Conservation (phyloP, 2,329 filamentous ascomycete genomes). For the Fusarium acutatum region DNA sequence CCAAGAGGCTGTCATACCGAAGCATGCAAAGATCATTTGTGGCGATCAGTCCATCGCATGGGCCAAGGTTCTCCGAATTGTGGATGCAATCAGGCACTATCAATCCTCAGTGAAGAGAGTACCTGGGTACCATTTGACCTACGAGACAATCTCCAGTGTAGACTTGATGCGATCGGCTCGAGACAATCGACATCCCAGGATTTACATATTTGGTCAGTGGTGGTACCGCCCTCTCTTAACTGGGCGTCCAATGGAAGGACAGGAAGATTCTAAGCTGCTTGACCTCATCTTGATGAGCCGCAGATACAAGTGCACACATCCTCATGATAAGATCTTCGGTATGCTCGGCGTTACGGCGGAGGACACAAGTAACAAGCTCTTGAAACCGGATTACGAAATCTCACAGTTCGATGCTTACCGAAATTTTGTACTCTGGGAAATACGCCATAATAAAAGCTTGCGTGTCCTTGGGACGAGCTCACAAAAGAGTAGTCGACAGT, state of each 20-base stretch:
- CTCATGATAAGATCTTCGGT: not conserved
- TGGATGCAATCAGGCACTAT: rapidly evolving
- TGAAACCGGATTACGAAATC: not conserved
- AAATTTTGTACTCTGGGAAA: rapidly evolving
- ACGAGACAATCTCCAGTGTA: rapidly evolving
- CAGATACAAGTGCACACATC: not conserved
- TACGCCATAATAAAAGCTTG: rapidly evolving
- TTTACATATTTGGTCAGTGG: rapidly evolving
- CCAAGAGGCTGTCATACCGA: not conserved
- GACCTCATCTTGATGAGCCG: not conserved
- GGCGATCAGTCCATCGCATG: rapidly evolving
- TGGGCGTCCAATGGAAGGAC: rapidly evolving
- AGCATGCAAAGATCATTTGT: not conserved
- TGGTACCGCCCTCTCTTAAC: rapidly evolving
- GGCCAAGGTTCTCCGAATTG: rapidly evolving
- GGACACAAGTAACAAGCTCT: not conserved
- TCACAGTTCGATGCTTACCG: rapidly evolving
- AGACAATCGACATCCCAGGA: rapidly evolving
- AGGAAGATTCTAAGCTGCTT: rapidly evolving
- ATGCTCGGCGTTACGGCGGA: rapidly evolving
- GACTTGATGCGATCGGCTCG: not conserved
- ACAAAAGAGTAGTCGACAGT: rapidly evolving
- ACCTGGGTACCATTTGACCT: rapidly evolving
- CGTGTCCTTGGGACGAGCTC: not conserved
- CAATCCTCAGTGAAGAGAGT: rapidly evolving